Conservation (phyloP, 495 filamentous ascomycete genomes). For the Lasiosphaeria ovina region DNA sequence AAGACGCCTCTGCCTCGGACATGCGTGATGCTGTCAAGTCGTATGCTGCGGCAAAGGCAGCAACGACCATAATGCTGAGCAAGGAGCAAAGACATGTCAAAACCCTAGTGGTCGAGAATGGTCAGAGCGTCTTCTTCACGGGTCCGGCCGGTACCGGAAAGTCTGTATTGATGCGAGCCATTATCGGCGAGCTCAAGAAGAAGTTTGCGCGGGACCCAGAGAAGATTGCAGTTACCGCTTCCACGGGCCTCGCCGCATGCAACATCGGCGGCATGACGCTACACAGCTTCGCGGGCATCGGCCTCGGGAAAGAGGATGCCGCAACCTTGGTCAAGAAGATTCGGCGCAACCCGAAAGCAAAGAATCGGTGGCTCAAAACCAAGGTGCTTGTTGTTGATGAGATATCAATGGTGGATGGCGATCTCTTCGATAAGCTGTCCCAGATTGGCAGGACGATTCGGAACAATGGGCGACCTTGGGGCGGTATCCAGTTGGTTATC, state of each 20-base stretch:
- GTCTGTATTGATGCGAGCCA: constrained; percentile 89
- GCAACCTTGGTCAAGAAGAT: constrained; percentile 88
- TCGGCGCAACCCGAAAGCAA: constrained; percentile 81
- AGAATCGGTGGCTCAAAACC: constrained; percentile 81
- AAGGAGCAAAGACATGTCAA: constrained; percentile 84
- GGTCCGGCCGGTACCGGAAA: constrained; percentile 97
- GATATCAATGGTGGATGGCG: constrained; percentile 97
- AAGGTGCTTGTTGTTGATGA: constrained; percentile 89
- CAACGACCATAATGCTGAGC: constrained; percentile 69
- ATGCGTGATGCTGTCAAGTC: constrained; percentile 33
- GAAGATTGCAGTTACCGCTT: constrained; percentile 87
- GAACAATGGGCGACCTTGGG: constrained; percentile 90
- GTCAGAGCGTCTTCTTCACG: constrained; percentile 94
- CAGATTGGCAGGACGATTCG: constrained; percentile 74
- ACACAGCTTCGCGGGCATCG: constrained; percentile 95
- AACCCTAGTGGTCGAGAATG: constrained; percentile 68
- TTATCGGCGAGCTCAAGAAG: constrained; percentile 73
- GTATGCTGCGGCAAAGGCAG: constrained; percentile 32
- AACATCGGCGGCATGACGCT: constrained; percentile 95
- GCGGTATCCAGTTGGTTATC: constrained; percentile 92
- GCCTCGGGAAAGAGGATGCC: constrained; percentile 84
- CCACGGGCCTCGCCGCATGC: constrained; percentile 92
- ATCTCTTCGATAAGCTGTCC: constrained; percentile 95
- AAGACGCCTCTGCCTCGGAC: constrained; percentile 30
- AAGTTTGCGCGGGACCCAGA: constrained; percentile 75